phyloP scores from a whole-genome alignment of 345 rosid species.

The Alliaria petiolata region DNA sequence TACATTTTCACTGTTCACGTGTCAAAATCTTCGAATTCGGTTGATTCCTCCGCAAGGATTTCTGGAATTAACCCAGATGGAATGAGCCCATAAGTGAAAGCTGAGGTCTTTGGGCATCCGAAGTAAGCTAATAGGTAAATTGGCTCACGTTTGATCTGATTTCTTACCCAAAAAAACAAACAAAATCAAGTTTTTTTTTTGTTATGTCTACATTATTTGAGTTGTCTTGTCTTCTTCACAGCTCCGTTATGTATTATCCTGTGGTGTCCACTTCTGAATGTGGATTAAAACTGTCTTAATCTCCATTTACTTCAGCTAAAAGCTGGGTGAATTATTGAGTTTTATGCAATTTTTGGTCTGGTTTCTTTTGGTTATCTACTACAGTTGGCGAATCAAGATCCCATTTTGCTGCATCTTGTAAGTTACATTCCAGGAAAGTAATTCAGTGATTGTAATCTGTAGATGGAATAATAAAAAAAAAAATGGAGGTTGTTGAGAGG shows the following conservation, averaged over 20 bases:
- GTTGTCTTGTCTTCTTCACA: not conserved
- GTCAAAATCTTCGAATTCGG: not conserved
- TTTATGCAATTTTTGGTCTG: not conserved
- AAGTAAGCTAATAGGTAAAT: constrained; percentile 8
- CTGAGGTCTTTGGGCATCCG: constrained; percentile 11
- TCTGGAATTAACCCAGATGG: not conserved
- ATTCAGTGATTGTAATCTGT: constrained; percentile 10
- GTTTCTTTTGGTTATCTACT: not conserved
- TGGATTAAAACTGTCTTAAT: constrained; percentile 11
- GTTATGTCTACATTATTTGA: constrained; percentile 9
- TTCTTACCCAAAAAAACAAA: not conserved
- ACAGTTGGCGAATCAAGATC: constrained; percentile 1
- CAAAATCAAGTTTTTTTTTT: not conserved
- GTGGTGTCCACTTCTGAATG: constrained; percentile 13
- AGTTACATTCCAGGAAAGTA: not conserved
- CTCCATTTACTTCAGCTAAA: constrained; percentile 1
- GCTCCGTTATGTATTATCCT: constrained; percentile 10
- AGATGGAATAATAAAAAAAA: constrained; percentile 20
- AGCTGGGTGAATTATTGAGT: constrained; percentile 1
- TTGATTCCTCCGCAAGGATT: not conserved
- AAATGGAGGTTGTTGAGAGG: constrained; percentile 67
- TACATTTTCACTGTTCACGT: constrained; percentile 1
- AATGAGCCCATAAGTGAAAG: not conserved
- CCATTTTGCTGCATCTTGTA: not conserved
- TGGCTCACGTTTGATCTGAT: not conserved